Evolutionary conservation across 2,329 filamentous ascomycete species (phyloP).

Genomic region (Alternaria brassicicola): DNA sequence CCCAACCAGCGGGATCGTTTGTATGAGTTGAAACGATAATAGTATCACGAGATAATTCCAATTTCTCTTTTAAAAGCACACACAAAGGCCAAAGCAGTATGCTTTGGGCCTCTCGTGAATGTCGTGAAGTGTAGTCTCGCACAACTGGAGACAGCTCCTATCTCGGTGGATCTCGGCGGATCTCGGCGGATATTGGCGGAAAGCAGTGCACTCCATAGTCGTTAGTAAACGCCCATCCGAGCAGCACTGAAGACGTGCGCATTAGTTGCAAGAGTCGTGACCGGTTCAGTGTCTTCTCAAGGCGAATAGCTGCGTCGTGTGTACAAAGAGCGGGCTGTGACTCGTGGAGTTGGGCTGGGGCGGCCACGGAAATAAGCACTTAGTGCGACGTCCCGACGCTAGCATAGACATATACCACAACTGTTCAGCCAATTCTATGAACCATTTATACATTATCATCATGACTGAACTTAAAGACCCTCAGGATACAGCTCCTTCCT

Average conservation of each 20-base stretch:
- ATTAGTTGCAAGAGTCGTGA: background rate
- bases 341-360: background rate
- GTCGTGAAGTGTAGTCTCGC: background rate
- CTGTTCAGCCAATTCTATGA: background rate
- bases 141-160: background rate
- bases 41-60: background rate
- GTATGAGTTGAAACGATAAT: background rate
- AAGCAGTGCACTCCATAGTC: background rate
- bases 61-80: too few relatives aligned
- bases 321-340: background rate
- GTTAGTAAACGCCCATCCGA: background rate
- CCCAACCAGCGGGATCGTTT: background rate
- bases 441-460: background rate
- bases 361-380: background rate
- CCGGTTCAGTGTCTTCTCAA: background rate
- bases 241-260: background rate
- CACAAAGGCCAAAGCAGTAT: background rate
- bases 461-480: conserved; percentile 8
- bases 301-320: background rate
- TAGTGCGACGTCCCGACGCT: background rate
- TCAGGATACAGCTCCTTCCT: conserved; percentile 16
- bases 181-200: too few relatives aligned
- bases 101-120: background rate
- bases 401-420: background rate
- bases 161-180: too few relatives aligned